phyloP scores from a whole-genome alignment of 768 basidiomycete genomes.

The Termitomyces sp. region DNA sequence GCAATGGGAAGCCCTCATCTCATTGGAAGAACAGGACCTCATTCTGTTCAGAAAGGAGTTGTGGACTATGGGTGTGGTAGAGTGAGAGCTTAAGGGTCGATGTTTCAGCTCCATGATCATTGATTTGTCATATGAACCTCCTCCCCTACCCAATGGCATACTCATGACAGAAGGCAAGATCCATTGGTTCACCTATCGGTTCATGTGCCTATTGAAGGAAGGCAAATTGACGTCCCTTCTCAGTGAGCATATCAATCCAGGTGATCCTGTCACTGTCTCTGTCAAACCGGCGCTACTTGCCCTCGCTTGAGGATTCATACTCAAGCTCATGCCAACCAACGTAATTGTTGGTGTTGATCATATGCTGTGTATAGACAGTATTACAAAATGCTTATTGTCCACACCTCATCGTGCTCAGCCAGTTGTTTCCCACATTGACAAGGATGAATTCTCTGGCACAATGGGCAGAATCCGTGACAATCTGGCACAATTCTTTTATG shows the following conservation, averaged over 20 bases:
- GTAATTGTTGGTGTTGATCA: conserved; percentile 85
- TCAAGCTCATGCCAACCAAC: conserved; percentile 56
- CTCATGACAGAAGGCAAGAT: conserved; percentile 44
- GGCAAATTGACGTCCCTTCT: conserved; percentile 27
- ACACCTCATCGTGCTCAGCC: background rate
- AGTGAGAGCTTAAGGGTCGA: conserved; percentile 77
- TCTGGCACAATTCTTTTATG: conserved; percentile 83
- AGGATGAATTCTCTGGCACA: conserved; percentile 83
- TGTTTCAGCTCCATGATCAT: conserved; percentile 83
- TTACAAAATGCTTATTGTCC: conserved; percentile 33
- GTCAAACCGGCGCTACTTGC: conserved; percentile 85
- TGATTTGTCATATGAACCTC: conserved; percentile 31
- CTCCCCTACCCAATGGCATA: conserved; percentile 10
- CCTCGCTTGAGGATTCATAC: conserved; percentile 76
- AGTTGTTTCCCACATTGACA: conserved; percentile 81
- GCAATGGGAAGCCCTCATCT: conserved; percentile 83
- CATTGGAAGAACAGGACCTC: conserved; percentile 83
- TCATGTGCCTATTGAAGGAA: conserved; percentile 33
- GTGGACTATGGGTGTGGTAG: conserved; percentile 82
- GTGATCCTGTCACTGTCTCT: conserved; percentile 84
- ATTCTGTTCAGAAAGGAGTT: conserved; percentile 83
- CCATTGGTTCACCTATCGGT: conserved; percentile 75
- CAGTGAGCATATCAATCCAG: conserved; percentile 70
- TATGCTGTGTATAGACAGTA: conserved; percentile 45
- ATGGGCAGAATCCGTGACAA: conserved; percentile 89